Conservation (phyloP, 1,284 basidiomycete species). For the Gomphus bonarii region DNA sequence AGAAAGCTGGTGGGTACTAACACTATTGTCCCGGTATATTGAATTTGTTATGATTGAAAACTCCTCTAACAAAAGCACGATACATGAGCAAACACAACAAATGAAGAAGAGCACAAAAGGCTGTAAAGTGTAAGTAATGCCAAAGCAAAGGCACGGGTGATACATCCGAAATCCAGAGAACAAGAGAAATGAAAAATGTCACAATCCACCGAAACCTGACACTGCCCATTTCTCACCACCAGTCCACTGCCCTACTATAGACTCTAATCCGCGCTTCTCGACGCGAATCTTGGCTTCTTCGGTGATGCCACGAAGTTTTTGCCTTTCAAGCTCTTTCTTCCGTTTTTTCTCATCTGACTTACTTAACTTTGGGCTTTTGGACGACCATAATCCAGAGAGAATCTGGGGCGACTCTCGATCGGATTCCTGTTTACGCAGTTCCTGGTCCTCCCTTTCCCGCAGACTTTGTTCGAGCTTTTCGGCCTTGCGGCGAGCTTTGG, state of each 20-base stretch:
- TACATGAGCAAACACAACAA: neutral
- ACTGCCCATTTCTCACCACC: neutral
- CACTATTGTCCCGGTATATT: too few species aligned
- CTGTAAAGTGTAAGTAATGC: neutral
- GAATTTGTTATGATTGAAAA: too few species aligned
- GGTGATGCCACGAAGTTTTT: neutral
- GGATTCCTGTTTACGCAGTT: neutral
- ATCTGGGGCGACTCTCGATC: neutral
- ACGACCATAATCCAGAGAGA: neutral
- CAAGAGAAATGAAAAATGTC: neutral
- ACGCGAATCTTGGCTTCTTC: conserved; percentile 1
- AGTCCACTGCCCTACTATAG: neutral
- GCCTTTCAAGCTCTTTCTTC: conserved; percentile 5
- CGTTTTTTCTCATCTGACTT: conserved; percentile 4
- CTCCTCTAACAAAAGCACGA: neutral
- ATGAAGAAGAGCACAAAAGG: neutral
- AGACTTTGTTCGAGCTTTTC: neutral
- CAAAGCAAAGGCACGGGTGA: neutral
- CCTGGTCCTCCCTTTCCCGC: neutral
- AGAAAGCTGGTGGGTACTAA: too few species aligned
- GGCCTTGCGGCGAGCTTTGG: conserved; percentile 1
- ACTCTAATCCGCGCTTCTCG: neutral
- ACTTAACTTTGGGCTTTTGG: neutral
- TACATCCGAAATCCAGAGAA: neutral
- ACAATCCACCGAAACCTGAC: conserved; percentile 3